Base-by-base conservation (phyloP, 73 alveolate genomes). In the Paramecium caudatum region DNA sequence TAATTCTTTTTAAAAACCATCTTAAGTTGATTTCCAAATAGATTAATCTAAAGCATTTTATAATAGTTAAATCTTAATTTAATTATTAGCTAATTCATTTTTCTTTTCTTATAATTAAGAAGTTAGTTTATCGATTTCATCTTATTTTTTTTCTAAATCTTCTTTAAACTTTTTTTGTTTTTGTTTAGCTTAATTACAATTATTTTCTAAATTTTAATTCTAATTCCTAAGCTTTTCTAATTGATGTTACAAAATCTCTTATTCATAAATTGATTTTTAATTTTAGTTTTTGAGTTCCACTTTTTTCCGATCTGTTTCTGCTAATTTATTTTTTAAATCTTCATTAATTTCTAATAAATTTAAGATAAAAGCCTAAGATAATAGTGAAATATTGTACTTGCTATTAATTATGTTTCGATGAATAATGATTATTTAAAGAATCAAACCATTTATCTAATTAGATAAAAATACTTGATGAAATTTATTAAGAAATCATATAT, bases 361-460 rank as follows among this genome's bases (percentile, higher is more conserved):
- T 49, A 65, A 32, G 2, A 65, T 9, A 25, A 32, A 16, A 9
- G 83, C 83, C 83, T 65, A 33, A 33, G 5, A 0, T n/a, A n/a
- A n/a, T n/a, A n/a, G 16, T 7, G 0, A 3, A 23, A 1, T 55
- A 55, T 10, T 27, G 23, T 55, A 55, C 80, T 55, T 55, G 23
- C 3, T 37, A 55, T 21, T 55, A 17, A 3, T 65, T 65, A 3
- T 32, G 8, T 65, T 65, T 49, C 27, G 19, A 33, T 43, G 34
- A 16, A 13, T 65, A 65, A 65, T 65, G 83, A 65, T 33, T 33
- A 32, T 65, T 65, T 12, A 65, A 30, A 12, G 47, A 33, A 13
- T 65, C 83, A 65, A 65, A 65, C 83, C 83, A 65, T n/a, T 65
- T 65, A 36, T 65, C 83, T 4, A 36, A 65, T 36, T 65, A 36